Evolutionary conservation across 352 stramenopile species (phyloP), one percentile per base, ranked within the genome.

Genomic region (Phytopythium helicoides): DNA sequence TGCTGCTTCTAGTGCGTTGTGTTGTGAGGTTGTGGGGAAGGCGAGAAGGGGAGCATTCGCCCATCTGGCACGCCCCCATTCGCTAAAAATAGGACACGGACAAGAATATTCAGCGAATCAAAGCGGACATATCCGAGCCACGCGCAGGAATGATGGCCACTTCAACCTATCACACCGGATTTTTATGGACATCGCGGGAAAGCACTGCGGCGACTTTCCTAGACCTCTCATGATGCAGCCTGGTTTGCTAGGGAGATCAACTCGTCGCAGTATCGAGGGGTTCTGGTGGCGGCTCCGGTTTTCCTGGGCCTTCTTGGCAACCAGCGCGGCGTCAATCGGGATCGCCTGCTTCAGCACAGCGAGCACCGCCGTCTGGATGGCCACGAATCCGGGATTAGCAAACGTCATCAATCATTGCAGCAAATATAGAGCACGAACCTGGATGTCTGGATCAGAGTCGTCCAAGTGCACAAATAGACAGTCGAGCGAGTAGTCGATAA

Each of bases 391-490:
- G 9, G 9, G 5, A 33, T 33, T 33, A 33, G 28, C 28, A 33
- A 33, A 9, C 9, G 5, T 33, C 28, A 33, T 33, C 28, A 33
- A n/a, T n/a, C 28, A 5, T 10, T 33, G 28, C 28, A 33, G 5
- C 28, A 33, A 33, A 33, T 33, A 33, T 31, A 9, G 36, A 39
- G 42, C 26, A 55, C 60, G 26, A 58, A 89, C 81, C 73, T 96
- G 86, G 21, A 97, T 95, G 31, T 80, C 73, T 18, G 69, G 60
- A 21, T 97, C 89, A 2, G 86, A 74, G 56, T 97, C 90, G 52
- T 97, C 90, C 18, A 97, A 61, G 57, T 97, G 89, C 37, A 97
- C 83, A 58, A 97, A 94, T 35, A 97, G 67, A 42, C 87, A 92
- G 58, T 97, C 89, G 47, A 94, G 66, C 28, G 87, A 83, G 64